Evolutionary conservation across 768 basidiomycete species (phyloP).

Genomic region (Phanerochaete carnosa): DNA sequence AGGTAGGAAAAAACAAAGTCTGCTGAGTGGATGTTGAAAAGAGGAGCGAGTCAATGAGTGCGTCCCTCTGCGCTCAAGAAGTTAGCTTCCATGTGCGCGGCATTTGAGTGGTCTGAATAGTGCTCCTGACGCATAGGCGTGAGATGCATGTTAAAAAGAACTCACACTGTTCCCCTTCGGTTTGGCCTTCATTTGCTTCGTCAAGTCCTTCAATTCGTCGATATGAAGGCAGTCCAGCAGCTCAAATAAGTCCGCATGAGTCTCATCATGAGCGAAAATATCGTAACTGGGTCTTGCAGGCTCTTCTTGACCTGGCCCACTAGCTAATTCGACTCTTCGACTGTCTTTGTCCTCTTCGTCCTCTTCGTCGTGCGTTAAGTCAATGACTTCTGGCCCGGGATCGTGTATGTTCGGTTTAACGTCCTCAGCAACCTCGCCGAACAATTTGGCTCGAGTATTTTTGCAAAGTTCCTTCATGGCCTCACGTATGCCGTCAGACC

Average conservation of each 20-base stretch:
- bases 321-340: not conserved
- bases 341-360: not conserved
- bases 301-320: not conserved
- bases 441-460: not conserved
- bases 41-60: conserved; percentile 33
- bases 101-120: too few relatives aligned
- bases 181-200: conserved; percentile 43
- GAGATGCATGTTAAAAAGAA: not conserved
- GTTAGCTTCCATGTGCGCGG: not conserved
- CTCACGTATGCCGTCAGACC: conserved; percentile 29
- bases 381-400: conserved; percentile 25
- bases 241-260: conserved; percentile 35
- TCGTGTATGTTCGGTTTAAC: conserved; percentile 21
- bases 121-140: too few relatives aligned
- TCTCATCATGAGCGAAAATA: conserved; percentile 39
- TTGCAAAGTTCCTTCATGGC: conserved; percentile 46
- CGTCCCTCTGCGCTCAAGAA: conserved; percentile 28
- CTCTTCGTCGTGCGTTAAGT: conserved; percentile 32
- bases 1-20: conserved; percentile 22
- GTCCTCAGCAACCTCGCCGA: not conserved
- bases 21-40: conserved; percentile 33
- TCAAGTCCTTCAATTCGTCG: conserved; percentile 43
- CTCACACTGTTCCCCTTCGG: conserved; percentile 29
- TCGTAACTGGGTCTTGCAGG: conserved; percentile 13
- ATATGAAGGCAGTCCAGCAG: conserved; percentile 40